Evolutionary conservation across 2,329 filamentous ascomycete genomes (phyloP).

Genomic region (Aspergillus sp.): DNA sequence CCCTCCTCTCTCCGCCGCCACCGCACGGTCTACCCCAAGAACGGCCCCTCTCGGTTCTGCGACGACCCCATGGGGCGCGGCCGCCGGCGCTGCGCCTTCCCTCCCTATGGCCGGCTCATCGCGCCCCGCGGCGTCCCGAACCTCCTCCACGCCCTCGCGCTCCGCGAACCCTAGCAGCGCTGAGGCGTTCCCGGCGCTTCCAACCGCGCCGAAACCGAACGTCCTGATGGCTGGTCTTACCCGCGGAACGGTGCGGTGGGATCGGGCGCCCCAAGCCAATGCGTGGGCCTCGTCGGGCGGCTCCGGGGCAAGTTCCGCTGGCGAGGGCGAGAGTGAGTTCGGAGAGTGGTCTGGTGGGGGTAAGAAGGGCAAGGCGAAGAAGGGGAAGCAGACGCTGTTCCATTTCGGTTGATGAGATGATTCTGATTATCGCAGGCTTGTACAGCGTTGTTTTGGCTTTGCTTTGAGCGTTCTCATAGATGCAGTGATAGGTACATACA

Average conservation of each 20-base stretch:
- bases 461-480: constrained; percentile 6
- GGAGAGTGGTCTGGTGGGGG: constrained; percentile 22
- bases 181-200: constrained; percentile 80
- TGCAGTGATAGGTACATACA: background rate
- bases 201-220: constrained; percentile 68
- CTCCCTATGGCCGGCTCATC: constrained; percentile 24
- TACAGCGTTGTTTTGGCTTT: constrained; percentile 2
- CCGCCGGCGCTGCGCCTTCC: constrained; percentile 20
- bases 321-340: constrained; percentile 18
- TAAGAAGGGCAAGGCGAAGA: constrained; percentile 38
- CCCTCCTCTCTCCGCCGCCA: constrained; percentile 16
- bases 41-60: constrained; percentile 4
- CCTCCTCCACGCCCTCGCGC: constrained; percentile 22
- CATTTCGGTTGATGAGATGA: constrained; percentile 33
- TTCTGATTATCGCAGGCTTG: background rate
- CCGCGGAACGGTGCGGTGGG: constrained; percentile 46
- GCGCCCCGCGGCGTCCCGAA: constrained; percentile 14
- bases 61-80: constrained; percentile 23
- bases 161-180: constrained; percentile 24
- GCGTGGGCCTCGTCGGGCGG: constrained; percentile 35
- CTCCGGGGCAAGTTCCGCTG: constrained; percentile 21
- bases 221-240: constrained; percentile 51
- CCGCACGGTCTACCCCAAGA: constrained; percentile 10
- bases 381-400: constrained; percentile 41
- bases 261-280: constrained; percentile 32